phyloP scores from a whole-genome alignment of 2,329 filamentous ascomycete species.

The Penicillium sp. region DNA sequence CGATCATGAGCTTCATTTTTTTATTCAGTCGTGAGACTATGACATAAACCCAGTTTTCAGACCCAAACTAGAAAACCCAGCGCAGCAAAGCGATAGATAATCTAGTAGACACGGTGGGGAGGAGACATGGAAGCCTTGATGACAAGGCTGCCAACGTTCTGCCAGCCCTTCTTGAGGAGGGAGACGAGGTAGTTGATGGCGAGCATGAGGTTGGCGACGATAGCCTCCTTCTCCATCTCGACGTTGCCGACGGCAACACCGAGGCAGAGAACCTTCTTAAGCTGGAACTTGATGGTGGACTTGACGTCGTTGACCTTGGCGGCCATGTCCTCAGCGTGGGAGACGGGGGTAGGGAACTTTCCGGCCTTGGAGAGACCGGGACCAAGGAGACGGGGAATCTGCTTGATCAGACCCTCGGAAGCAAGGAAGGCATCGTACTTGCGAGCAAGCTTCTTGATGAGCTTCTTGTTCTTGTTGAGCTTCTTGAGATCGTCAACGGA shows the following conservation, averaged over 20 bases:
- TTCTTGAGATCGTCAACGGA: conserved; percentile 99
- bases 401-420: conserved; percentile 97
- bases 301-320: conserved; percentile 99
- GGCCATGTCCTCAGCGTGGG: conserved; percentile 89
- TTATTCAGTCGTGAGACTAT: conserved; percentile 32
- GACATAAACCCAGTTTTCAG: conserved; percentile 31
- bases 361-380: conserved; percentile 98
- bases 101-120: conserved; percentile 95
- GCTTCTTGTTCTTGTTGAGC: conserved; percentile 99
- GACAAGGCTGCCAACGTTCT: conserved; percentile 99
- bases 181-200: conserved; percentile 99
- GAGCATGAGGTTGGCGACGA: conserved; percentile 99
- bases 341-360: conserved; percentile 99
- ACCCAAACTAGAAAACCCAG: conserved; percentile 24
- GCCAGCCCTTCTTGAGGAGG: conserved; percentile 99
- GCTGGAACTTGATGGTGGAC: conserved; percentile 99
- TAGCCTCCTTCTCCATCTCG: conserved; percentile 92
- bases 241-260: conserved; percentile 99
- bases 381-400: conserved; percentile 99
- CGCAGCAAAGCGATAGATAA: conserved; percentile 32
- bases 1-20: conserved; percentile 37
- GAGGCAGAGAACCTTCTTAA: conserved; percentile 99
- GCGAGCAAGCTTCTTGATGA: conserved; percentile 99
- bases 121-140: conserved; percentile 99
- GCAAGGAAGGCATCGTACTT: conserved; percentile 99